phyloP scores from a whole-genome alignment of 2,329 filamentous ascomycete genomes.

The Neopestalotiopsis rosae region DNA sequence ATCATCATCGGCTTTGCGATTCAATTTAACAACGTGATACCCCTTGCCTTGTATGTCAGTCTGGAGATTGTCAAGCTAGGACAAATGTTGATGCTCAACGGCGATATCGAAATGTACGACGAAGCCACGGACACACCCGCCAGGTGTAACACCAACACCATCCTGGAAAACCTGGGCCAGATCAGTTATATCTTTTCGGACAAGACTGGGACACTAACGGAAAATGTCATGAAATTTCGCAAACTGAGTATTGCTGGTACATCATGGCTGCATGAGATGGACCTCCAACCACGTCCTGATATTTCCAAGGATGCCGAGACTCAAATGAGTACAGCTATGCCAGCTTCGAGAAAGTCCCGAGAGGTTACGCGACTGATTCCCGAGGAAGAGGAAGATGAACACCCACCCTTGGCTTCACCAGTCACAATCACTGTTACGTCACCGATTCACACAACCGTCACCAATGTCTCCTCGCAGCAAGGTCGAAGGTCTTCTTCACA shows the following conservation, averaged over 20 bases:
- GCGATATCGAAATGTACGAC: conserved; percentile 91
- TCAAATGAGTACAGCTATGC: not conserved
- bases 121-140: conserved; percentile 83
- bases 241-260: conserved; percentile 90
- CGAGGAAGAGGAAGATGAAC: conserved; percentile 20
- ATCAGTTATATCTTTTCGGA: conserved; percentile 91
- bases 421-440: conserved; percentile 30
- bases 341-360: conserved; percentile 14
- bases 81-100: conserved; percentile 78
- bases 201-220: conserved; percentile 92
- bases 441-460: conserved; percentile 20
- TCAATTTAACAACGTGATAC: conserved; percentile 96
- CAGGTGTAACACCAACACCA: conserved; percentile 90
- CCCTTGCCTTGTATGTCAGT: conserved; percentile 88
- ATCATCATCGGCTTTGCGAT: conserved; percentile 92
- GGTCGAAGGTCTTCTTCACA: conserved; percentile 38
- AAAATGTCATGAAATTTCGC: conserved; percentile 94
- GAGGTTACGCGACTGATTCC: conserved; percentile 20
- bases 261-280: conserved; percentile 84
- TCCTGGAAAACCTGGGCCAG: conserved; percentile 92
- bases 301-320: not conserved
- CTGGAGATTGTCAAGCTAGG: conserved; percentile 86
- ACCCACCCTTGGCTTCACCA: conserved; percentile 25
- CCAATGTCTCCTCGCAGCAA: conserved; percentile 19
- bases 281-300: conserved; percentile 51